Evolutionary conservation across 441 rosid genomes (phyloP), one percentile per base, ranked within the genome.

Genomic region (Populus tomentosa): DNA sequence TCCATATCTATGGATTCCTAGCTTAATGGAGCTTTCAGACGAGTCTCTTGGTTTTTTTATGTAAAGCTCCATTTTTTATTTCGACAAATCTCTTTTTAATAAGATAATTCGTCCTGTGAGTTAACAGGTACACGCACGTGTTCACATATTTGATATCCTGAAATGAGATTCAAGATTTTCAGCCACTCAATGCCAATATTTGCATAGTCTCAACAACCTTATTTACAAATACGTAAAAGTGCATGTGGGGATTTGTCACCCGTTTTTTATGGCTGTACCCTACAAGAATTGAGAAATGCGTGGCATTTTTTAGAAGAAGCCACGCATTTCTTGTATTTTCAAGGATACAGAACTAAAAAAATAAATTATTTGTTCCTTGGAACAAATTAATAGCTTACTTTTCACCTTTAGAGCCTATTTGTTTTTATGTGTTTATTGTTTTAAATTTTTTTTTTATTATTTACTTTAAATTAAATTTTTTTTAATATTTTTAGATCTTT

Each of bases 11-110:
- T 80, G 38, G 36, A 14, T 40, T 72, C 82, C 77, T 40, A 46
- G 71, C 42, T 71, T 75, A 36, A 69, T 79, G 77, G 84, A 78
- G 63, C 28, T 59, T 36, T 38, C 66, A 6, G 77, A 79, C 2
- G 77, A 80, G 7, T 32, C 77, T 61, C 69, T 80, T 23, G 87
- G 82, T 67, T 68, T 80, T 74, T 23, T 56, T 35, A 40, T 56
- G 65, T 61, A 61, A 61, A 1, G 65, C 13, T 61, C 21, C 21
- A 21, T 33, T 75, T 61, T 76, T 40, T 77, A 50, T n/a, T 10
- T 61, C 10, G 14, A 9, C 2, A 20, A 66, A n/a, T 35, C 7
- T 16, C 5, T 24, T 62, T 28, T 26, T 1, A 35, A 9, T n/a
- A 21, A 38, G 24, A 36, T 71, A 18, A 3, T 64, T 13, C 23